Evolutionary conservation across 2,329 filamentous ascomycete species (phyloP), one percentile per base, ranked within the genome.

Genomic region (Aspergillus phoenicis): DNA sequence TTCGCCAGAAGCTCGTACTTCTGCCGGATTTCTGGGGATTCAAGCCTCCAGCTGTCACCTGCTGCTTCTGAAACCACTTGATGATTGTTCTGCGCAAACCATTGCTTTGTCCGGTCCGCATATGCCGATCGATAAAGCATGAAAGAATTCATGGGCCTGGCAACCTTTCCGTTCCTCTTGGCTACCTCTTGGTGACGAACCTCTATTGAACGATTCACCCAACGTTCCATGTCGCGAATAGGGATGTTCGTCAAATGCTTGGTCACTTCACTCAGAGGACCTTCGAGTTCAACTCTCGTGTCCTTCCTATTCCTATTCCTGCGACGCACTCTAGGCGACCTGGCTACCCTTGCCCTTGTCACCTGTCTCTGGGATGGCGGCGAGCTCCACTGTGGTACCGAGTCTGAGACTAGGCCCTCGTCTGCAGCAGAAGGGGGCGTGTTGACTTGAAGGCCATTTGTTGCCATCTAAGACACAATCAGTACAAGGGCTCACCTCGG

Each of bases 121-220:
- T 91, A 97, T 6, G 92, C 91, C 66, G 95, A 97, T 45, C 95
- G 89, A 76, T 99, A 99, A 54, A 99, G 82, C 90, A 99, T 97
- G 80, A 98, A 99, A 0, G 91, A 94, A 76, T 99, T 99, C 89
- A 97, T 96, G 2, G 95, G 93, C 30, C 95, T 85, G 70, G 94
- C 92, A 67, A 98, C 85, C 73, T 93, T 93, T 26, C 91, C 91
- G 38, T 87, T 81, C 69, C 88, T 91, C 68, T 86, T 84, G 47
- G 87, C 84, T 8, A 89, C 87, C 74, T 97, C 93, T 58, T 81
- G 78, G 52, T 81, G 82, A 59, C 94, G 86, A 6, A 83, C 83
- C 59, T 91, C 88, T 2, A 81, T 78, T 8, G 90, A 81, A 54
- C 94, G 85, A 69, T 89, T 87, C 38, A 96, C 93, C 81, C 90